phyloP scores from a whole-genome alignment of 768 basidiomycete species.

The Paxillus rubicundulus region DNA sequence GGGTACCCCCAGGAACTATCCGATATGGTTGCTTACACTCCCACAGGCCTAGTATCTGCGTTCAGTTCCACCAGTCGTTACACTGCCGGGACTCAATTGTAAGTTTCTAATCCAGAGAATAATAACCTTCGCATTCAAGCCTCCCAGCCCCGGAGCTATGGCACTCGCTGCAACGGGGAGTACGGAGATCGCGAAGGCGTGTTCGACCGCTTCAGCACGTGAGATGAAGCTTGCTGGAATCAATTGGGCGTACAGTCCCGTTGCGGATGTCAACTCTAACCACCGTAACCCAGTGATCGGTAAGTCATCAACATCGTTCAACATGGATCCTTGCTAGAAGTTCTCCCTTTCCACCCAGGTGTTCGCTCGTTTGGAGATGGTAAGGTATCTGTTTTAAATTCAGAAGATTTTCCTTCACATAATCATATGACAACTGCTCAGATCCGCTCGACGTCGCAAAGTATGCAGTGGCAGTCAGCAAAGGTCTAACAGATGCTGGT shows the following conservation, averaged over 20 bases:
- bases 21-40: neutral
- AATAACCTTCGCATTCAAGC: neutral
- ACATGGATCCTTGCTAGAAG: neutral
- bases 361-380: slow-evolving; percentile 72
- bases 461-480: slow-evolving; percentile 46
- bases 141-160: slow-evolving; percentile 68
- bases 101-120: slow-evolving; percentile 23
- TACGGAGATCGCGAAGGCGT: slow-evolving; percentile 41
- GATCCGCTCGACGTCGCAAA: slow-evolving; percentile 52
- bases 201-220: slow-evolving; percentile 48
- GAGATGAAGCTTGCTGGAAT: slow-evolving; percentile 63
- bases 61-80: slow-evolving; percentile 45
- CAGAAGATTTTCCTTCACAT: neutral
- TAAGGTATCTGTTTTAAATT: slow-evolving; percentile 22
- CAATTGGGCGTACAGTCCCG: slow-evolving; percentile 71
- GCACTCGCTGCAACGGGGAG: slow-evolving; percentile 57
- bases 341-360: slow-evolving; percentile 38
- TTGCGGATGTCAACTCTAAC: slow-evolving; percentile 73
- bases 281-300: slow-evolving; percentile 70
- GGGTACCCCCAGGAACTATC: neutral
- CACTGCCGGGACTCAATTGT: slow-evolving; percentile 67
- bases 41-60: slow-evolving; percentile 63
- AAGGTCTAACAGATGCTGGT: slow-evolving; percentile 46
- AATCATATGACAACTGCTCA: slow-evolving; percentile 18
- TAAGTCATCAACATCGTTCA: slow-evolving; percentile 23